Evolutionary conservation across 441 rosid genomes (phyloP), one percentile per base, ranked within the genome.

Genomic region (California macrophylla): DNA sequence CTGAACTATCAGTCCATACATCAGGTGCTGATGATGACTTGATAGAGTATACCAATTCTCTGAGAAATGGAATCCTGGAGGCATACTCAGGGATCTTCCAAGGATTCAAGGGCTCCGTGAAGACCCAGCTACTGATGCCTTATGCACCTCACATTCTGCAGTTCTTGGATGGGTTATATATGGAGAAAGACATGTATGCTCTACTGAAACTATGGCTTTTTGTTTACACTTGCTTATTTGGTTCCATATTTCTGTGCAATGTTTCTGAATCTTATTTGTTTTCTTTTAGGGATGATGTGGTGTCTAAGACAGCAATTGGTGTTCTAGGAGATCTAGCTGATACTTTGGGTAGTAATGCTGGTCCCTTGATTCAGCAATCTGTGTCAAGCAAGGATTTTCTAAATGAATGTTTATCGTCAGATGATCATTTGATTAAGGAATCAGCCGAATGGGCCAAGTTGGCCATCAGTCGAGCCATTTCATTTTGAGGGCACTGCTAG

Each of bases 301-400:
- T 88, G 77, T 82, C 71, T 75, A 88, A 88, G 83, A 81, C 93
- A 6, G 89, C 90, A 30, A 86, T 88, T 60, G 93, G 93, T 42
- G 89, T 88, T 34, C 82, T 88, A 52, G 93, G 90, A 61, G 93
- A 88, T 82, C 75, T 86, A 70, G 93, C 93, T 1, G 93, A 88
- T 79, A 88, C 93, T 25, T 79, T 88, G 72, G 90, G 90, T 63
- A 70, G 77, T 72, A 77, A 62, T 74, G 86, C 86, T 56, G 90
- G 85, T 66, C 76, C 89, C 66, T 81, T 88, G 86, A 85, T 86
- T 74, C 89, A 82, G 76, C 86, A 88, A 74, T 85, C 90, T 62
- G 77, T 80, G 79, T 86, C 93, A 58, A 86, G 89, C 86, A 86
- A 83, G 82, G 87, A 83, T 67, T 86, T 88, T 76, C 81, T 88